Base-by-base conservation (phyloP, 169 alveolate species). In the Cryptosporidium muris region DNA sequence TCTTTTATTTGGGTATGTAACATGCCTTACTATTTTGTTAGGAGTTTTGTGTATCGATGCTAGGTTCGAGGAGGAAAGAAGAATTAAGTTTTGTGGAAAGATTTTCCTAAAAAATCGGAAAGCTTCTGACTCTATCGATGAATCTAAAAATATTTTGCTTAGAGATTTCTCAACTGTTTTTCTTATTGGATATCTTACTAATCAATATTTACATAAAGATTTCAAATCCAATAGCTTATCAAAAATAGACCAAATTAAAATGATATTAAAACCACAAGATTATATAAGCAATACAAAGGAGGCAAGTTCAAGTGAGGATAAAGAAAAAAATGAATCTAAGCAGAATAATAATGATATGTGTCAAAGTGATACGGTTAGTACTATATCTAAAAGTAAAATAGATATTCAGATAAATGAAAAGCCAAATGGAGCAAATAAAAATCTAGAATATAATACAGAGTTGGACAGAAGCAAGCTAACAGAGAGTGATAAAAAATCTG, bases 21-120 rank as follows among this genome's bases (percentile, higher is more conserved):
- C 90, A 90, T 91, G 93, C 38, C 34, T 92, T 49, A 92, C 95
- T 1, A 81, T 91, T 36, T 89, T 92, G 6, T 63, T 92, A 11
- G 93, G 93, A 34, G 81, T 89, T 52, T 90, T 92, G 43, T 90
- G 93, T 43, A 81, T 92, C 2, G 94, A 91, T 81, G 95, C 94
- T 2, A 68, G 89, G 63, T 88, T 82, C 43, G 95, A 89, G 36
- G 85, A 74, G 34, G 60, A 45, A 12, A 74, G 60, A 38, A 74
- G 54, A 60, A 34, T 74, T 1, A 74, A 74, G 49, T 47, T 74
- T 16, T 74, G 54, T 74, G 85, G 85, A 45, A 74, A 48, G 42
- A 68, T 58, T 34, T 54, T 74, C 11, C 60, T 74, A 5, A 25
- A 62, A 42, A 74, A 74, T 74, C 60, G 51, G 56, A 74, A 74